Percentiles rank a stretch among this genome's conserved stretches.
Evolutionary conservation across 306 rosid genomes (phyloP).

Genomic region (Vicia sativa): DNA sequence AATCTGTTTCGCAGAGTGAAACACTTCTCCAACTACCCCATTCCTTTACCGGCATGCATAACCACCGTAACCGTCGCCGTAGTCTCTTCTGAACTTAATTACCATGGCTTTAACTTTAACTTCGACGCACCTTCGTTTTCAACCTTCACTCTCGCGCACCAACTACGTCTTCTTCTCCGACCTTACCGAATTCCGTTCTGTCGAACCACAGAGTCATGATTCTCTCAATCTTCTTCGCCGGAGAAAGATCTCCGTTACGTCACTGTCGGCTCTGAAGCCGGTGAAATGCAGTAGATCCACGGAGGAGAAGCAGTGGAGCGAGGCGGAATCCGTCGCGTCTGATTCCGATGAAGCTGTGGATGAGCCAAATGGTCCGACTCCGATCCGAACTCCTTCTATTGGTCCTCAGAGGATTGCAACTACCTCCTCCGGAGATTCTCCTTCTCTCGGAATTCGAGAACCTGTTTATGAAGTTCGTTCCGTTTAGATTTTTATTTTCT

Average conservation of each 20-base stretch:
- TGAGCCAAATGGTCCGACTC: conserved; percentile 28
- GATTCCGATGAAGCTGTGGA: conserved; percentile 38
- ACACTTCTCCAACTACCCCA: conserved; percentile 7
- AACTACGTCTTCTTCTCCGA: conserved; percentile 52
- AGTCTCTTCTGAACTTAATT: neutral
- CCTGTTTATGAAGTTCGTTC: conserved; percentile 79
- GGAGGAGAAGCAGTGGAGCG: conserved; percentile 61
- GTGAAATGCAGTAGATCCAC: conserved; percentile 65
- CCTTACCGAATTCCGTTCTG: conserved; percentile 35
- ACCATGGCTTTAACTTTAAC: conserved; percentile 64
- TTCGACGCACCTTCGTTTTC: conserved; percentile 57
- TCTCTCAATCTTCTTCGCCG: conserved; percentile 39
- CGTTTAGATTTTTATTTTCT: neutral
- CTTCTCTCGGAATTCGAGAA: conserved; percentile 89
- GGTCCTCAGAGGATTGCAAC: conserved; percentile 45
- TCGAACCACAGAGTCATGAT: conserved; percentile 32
- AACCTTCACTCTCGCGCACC: conserved; percentile 41
- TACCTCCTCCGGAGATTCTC: conserved; percentile 72
- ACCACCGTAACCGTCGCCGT: conserved; percentile 33
- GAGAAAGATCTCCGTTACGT: conserved; percentile 34
- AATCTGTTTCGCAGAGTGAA: neutral
- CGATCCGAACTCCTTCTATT: conserved; percentile 24
- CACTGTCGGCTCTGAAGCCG: conserved; percentile 36
- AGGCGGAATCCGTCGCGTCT: conserved; percentile 46
- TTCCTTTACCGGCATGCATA: conserved; percentile 48